Percentiles rank a stretch among this genome's conserved stretches.
phyloP scores from a whole-genome alignment of 78 protist species.

The Guillardia theta region DNA sequence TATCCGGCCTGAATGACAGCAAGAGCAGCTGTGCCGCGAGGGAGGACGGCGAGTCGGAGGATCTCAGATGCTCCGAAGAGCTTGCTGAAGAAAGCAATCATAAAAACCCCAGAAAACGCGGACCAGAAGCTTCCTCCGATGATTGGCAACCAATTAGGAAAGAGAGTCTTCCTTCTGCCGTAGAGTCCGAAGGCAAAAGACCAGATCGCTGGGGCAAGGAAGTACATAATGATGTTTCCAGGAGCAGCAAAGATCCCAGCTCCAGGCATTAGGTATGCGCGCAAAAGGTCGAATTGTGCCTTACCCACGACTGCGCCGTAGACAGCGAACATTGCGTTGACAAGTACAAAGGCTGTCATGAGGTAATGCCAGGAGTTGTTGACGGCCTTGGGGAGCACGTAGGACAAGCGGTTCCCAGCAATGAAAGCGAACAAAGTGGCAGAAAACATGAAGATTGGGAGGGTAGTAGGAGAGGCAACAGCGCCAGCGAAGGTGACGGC shows the following conservation, averaged over 20 bases:
- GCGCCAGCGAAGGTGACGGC: too few relatives aligned
- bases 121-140: background rate
- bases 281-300: background rate
- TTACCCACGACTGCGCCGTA: background rate
- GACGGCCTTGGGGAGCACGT: background rate
- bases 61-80: background rate
- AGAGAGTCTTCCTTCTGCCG: background rate
- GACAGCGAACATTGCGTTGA: background rate
- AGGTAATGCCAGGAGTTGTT: background rate
- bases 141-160: background rate
- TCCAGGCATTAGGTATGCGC: background rate
- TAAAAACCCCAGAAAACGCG: background rate
- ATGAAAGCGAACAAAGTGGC: background rate
- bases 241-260: background rate
- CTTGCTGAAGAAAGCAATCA: background rate
- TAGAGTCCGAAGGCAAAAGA: background rate
- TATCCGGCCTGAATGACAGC: background rate
- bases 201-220: background rate
- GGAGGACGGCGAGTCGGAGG: background rate
- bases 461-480: too few relatives aligned
- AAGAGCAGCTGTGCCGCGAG: background rate
- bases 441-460: too few relatives aligned
- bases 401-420: too few relatives aligned
- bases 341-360: background rate
- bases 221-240: background rate